Evolutionary conservation across 495 filamentous ascomycete species (phyloP).

Genomic region (Pyrenula massariospora): DNA sequence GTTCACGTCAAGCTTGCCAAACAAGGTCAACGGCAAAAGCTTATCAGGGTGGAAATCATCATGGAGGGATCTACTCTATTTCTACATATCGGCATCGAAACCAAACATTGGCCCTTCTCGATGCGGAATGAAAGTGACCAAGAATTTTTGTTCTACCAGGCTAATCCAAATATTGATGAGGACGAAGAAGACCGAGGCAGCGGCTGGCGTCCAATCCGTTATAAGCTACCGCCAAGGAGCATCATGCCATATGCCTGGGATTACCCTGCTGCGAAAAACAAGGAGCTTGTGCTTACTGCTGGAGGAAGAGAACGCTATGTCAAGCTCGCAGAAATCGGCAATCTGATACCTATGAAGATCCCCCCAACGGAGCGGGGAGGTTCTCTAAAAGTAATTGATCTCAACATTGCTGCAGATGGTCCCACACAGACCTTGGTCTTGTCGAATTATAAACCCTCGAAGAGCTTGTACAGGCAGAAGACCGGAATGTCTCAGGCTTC

Average conservation of each 20-base stretch:
- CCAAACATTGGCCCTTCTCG: constrained; percentile 92
- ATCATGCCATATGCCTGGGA: constrained; percentile 99
- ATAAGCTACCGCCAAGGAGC: constrained; percentile 85
- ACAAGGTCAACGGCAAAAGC: constrained; percentile 73
- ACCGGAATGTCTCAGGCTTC: constrained; percentile 35
- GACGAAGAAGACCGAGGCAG: constrained; percentile 68
- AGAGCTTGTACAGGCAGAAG: constrained; percentile 89
- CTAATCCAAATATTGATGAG: constrained; percentile 65
- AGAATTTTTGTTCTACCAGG: constrained; percentile 92
- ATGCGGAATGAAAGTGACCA: constrained; percentile 96
- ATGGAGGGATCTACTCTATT: constrained; percentile 90
- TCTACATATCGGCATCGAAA: constrained; percentile 79
- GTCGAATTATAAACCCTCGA: constrained; percentile 88
- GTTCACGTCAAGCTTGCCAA: constrained; percentile 90
- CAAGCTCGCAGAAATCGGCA: constrained; percentile 92
- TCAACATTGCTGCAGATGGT: constrained; percentile 89
- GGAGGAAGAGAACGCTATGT: constrained; percentile 77
- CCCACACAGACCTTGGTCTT: constrained; percentile 88
- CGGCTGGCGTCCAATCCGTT: constrained; percentile 81
- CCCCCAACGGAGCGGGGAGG: constrained; percentile 43
- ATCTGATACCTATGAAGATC: constrained; percentile 79
- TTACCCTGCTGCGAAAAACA: constrained; percentile 92
- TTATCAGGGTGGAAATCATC: constrained; percentile 79
- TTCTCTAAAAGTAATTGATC: constrained; percentile 75
- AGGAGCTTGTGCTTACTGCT: constrained; percentile 73